A percentile compares a stretch with the other conserved stretches of the same genome.
Conservation (phyloP, 352 stramenopile species). For the Phytophthora nicotianae region DNA sequence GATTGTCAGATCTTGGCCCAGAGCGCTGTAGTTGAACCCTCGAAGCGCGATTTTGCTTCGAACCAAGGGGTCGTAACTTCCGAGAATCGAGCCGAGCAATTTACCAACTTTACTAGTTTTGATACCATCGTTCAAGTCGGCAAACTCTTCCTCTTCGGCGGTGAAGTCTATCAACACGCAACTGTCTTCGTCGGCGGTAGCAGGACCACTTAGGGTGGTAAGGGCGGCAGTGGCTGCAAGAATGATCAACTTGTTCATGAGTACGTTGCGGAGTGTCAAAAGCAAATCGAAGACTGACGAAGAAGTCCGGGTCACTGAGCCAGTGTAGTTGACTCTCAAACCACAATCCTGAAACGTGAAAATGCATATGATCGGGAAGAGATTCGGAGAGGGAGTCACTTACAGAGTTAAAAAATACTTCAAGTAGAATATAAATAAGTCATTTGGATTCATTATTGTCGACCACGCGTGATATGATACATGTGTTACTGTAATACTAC, state of each 20-base stretch:
- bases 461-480: too few relatives aligned
- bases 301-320: background rate
- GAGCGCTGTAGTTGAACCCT: constrained; percentile 36
- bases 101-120: constrained; percentile 13
- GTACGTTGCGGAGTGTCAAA: background rate
- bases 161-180: constrained; percentile 52
- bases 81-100: constrained; percentile 30
- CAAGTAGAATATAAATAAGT: too few relatives aligned
- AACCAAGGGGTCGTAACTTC: constrained; percentile 37
- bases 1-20: constrained; percentile 51
- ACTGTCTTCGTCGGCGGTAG: constrained; percentile 9
- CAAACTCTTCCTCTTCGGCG: constrained; percentile 39
- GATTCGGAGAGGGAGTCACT: background rate
- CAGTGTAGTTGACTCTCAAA: background rate
- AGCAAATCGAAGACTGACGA: background rate
- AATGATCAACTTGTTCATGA: constrained; percentile 5
- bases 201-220: constrained; percentile 1
- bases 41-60: constrained; percentile 37
- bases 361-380: background rate
- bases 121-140: constrained; percentile 45
- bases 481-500: too few relatives aligned
- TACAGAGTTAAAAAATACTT: too few relatives aligned
- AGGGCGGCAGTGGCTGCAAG: constrained; percentile 4
- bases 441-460: too few relatives aligned
- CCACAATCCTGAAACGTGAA: background rate